Conservation (phyloP, 129 eudicot species). For the Rutidosis leptorrhynchoides region DNA sequence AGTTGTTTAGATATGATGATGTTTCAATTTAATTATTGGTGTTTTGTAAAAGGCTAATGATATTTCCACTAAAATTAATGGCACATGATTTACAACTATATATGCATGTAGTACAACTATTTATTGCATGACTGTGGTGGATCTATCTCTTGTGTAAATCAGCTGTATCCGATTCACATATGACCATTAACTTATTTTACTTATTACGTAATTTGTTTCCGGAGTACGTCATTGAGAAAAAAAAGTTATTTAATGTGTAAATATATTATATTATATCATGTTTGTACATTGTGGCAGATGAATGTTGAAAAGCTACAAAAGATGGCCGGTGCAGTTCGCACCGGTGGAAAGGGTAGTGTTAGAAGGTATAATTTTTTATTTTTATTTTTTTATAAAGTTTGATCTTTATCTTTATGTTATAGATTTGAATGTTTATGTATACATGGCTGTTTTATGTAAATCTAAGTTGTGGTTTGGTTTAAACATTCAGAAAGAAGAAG, state of each 20-base stretch:
- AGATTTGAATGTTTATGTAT: neutral
- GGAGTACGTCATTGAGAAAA: neutral
- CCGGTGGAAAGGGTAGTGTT: slow-evolving; percentile 1
- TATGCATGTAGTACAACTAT: no score
- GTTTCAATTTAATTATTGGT: neutral
- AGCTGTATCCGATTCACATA: neutral
- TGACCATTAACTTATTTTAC: neutral
- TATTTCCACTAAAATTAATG: no score
- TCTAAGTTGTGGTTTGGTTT: neutral
- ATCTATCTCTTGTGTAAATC: no score
- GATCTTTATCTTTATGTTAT: neutral
- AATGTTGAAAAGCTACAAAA: slow-evolving; percentile 7
- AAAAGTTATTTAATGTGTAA: neutral
- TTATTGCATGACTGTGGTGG: no score
- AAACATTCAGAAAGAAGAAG: slow-evolving; percentile 74
- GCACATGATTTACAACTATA: no score
- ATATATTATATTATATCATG: no score
- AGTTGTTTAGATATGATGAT: neutral
- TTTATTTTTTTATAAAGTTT: neutral
- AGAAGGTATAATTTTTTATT: neutral
- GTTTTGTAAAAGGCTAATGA: neutral
- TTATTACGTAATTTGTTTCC: neutral
- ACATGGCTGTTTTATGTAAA: neutral
- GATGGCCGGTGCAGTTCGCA: slow-evolving; percentile 15
- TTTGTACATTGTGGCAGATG: slow-evolving; percentile 1